Percentiles rank a stretch among this genome's conserved stretches.
Evolutionary conservation across 2,329 filamentous ascomycete species (phyloP).

Genomic region (Colletotrichum nymphaeae): DNA sequence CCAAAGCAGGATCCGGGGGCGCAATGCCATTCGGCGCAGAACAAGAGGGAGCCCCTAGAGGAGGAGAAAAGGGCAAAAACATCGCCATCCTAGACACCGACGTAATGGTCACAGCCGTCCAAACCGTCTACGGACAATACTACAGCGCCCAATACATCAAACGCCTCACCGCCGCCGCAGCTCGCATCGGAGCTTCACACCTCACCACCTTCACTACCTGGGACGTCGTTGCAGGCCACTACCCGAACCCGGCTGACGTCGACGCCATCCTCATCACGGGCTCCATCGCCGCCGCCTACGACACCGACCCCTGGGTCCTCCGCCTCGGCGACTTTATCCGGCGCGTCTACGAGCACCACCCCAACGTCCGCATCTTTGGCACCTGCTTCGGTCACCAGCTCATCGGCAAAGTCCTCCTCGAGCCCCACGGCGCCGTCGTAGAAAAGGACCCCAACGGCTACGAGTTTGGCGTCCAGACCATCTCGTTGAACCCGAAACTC

Average conservation of each 20-base stretch:
- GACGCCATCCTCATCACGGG: constrained; percentile 47
- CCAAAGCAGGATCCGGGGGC: not conserved
- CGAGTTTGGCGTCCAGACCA: constrained; percentile 57
- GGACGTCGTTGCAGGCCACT: constrained; percentile 45
- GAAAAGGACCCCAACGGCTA: constrained; percentile 53
- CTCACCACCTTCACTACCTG: constrained; percentile 40
- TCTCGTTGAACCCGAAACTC: constrained; percentile 52
- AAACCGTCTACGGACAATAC: constrained; percentile 10
- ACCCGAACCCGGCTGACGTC: constrained; percentile 42
- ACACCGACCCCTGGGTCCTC: constrained; percentile 57
- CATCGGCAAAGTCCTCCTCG: constrained; percentile 52
- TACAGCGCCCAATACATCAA: constrained; percentile 25
- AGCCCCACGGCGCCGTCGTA: constrained; percentile 39
- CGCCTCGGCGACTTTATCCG: constrained; percentile 52
- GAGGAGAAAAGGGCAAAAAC: not conserved
- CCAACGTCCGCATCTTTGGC: constrained; percentile 50
- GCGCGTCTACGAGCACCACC: constrained; percentile 42
- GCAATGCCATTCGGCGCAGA: not conserved
- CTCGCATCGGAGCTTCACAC: constrained; percentile 19
- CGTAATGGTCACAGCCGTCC: constrained; percentile 19
- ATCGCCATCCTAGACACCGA: constrained; percentile 28
- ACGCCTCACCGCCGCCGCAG: not conserved
- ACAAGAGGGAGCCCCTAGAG: too few relatives aligned
- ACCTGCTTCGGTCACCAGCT: constrained; percentile 64
- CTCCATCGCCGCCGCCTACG: constrained; percentile 53